phyloP scores from a whole-genome alignment of 169 alveolate species.

The Fabrea salina region DNA sequence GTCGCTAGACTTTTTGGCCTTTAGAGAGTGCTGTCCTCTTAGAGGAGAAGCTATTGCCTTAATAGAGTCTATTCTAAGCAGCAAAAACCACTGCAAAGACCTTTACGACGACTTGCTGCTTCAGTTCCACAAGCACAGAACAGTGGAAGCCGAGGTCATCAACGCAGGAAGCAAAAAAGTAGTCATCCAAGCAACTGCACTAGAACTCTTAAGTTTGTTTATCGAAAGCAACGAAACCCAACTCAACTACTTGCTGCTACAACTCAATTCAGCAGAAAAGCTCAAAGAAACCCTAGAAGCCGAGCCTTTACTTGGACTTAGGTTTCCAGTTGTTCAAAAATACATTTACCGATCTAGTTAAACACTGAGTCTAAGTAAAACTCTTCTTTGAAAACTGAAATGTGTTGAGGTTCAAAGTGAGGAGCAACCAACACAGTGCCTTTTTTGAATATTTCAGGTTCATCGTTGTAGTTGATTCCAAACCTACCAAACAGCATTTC shows the following conservation, averaged over 20 bases:
- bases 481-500: conserved; percentile 85
- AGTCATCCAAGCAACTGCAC: conserved; percentile 37
- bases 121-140: conserved; percentile 43
- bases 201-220: conserved; percentile 36
- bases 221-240: conserved; percentile 41
- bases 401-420: background rate
- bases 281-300: background rate
- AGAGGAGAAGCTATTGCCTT: conserved; percentile 67
- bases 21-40: conserved; percentile 58
- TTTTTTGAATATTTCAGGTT: conserved; percentile 73
- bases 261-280: conserved; percentile 35
- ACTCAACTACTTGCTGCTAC: conserved; percentile 40
- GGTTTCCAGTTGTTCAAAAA: too few species aligned
- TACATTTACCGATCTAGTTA: too few species aligned
- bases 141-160: conserved; percentile 37
- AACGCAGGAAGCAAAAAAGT: conserved; percentile 8
- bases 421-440: conserved; percentile 51
- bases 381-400: background rate
- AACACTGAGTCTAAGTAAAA: too few species aligned
- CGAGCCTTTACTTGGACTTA: too few species aligned
- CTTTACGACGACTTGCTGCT: conserved; percentile 47
- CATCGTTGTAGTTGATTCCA: conserved; percentile 88
- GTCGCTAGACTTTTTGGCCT: conserved; percentile 69
- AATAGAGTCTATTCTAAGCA: conserved; percentile 46
- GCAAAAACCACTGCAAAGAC: conserved; percentile 50